Percentiles rank a stretch among this genome's conserved stretches.
Evolutionary conservation across 2,329 filamentous ascomycete genomes (phyloP).

Genomic region (Cladorrhinum sp.): DNA sequence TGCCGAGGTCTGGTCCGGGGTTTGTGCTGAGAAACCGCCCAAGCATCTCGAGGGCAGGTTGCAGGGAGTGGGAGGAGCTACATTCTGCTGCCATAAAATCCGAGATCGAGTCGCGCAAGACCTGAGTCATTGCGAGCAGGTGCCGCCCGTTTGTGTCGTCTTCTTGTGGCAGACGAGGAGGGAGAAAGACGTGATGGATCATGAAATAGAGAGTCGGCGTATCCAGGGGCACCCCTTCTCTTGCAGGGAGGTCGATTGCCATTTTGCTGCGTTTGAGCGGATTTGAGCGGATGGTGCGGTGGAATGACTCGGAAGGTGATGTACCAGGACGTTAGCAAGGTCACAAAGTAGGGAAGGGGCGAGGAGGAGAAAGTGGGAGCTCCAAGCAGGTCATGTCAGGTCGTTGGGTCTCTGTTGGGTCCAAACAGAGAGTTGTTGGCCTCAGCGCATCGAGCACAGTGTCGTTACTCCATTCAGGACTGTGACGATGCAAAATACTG

Average conservation of each 20-base stretch:
- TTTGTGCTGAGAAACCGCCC: constrained; percentile 11
- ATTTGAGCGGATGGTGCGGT: neutral
- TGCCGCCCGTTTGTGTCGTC: constrained; percentile 12
- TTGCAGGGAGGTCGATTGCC: neutral
- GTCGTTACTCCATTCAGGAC: no score
- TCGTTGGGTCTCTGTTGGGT: neutral
- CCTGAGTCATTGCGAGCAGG: neutral
- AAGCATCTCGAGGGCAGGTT: constrained; percentile 17
- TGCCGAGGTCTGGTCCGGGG: constrained; percentile 14
- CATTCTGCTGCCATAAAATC: constrained; percentile 5
- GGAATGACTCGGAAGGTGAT: neutral
- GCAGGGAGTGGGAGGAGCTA: neutral
- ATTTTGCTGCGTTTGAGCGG: no score
- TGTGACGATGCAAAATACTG: no score
- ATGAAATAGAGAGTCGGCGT: constrained; percentile 15
- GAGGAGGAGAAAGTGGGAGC: neutral
- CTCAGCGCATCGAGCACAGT: no score
- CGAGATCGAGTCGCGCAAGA: constrained; percentile 6
- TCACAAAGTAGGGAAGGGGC: neutral
- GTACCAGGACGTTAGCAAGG: neutral
- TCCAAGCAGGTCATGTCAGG: neutral
- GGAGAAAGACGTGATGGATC: constrained; percentile 34
- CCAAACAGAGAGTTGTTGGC: neutral
- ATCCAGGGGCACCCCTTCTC: neutral
- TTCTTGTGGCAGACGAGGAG: constrained; percentile 29